These are phyloP conservation scores for Ramichloridium luteum DNA, from an alignment of 2,329 filamentous ascomycete genomes.

Conservation along the genomic window DNA sequence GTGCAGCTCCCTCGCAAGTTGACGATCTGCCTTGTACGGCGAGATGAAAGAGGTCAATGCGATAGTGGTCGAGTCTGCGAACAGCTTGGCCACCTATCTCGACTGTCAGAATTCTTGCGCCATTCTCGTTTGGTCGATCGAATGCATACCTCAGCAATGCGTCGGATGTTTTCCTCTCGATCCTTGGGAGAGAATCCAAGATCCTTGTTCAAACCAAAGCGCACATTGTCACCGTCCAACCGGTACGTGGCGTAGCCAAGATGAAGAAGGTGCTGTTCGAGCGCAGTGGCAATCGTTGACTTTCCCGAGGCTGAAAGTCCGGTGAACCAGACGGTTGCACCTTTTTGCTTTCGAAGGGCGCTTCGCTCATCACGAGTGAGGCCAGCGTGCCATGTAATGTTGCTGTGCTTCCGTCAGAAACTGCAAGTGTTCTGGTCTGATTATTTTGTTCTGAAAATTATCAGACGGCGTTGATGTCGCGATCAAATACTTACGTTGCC, in stretches of 20 bases:
- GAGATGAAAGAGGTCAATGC: slow-evolving; percentile 96
- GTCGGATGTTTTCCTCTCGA: slow-evolving; percentile 93
- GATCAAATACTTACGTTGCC: slow-evolving; percentile 1
- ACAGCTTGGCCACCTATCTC: slow-evolving; percentile 80
- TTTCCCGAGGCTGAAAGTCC: slow-evolving; percentile 94
- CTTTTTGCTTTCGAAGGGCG: slow-evolving; percentile 64
- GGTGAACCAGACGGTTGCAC: slow-evolving; percentile 95
- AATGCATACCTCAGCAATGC: slow-evolving; percentile 61
- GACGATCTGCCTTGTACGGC: slow-evolving; percentile 77
- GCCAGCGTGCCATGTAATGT: slow-evolving; percentile 82
- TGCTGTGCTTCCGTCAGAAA: slow-evolving; percentile 39
- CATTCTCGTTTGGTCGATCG: too few species aligned
- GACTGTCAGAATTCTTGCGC: too few species aligned
- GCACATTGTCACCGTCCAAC: slow-evolving; percentile 95
- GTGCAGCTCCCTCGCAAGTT: slow-evolving; percentile 72
- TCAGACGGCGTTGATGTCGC: neutral
- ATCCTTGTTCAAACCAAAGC: slow-evolving; percentile 96
- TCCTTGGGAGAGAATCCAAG: slow-evolving; percentile 87
- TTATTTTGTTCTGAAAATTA: neutral
- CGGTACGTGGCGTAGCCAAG: slow-evolving; percentile 74
- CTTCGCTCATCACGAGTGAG: slow-evolving; percentile 69
- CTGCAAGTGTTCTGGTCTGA: too few species aligned
- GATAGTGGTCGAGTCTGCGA: slow-evolving; percentile 78
- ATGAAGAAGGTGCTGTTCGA: slow-evolving; percentile 93
- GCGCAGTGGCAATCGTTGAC: slow-evolving; percentile 88